A percentile compares a stretch with the other conserved stretches of the same genome.
phyloP scores from a whole-genome alignment of 257 asterid genomes.

The Rauvolfia tetraphylla region DNA sequence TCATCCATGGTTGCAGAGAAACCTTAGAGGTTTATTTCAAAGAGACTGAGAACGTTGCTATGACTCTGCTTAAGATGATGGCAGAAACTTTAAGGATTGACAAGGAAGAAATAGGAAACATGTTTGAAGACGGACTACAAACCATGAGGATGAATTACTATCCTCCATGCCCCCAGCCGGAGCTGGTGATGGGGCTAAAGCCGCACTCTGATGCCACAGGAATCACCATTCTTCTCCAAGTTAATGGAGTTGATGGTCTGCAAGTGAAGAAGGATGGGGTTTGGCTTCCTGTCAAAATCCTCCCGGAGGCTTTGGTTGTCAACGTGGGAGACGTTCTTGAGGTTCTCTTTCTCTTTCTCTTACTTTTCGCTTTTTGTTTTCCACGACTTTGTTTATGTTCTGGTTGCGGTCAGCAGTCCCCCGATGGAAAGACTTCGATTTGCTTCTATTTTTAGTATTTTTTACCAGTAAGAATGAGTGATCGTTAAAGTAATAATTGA shows the following conservation, averaged over 20 bases:
- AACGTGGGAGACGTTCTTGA: slow-evolving; percentile 63
- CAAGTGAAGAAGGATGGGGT: slow-evolving; percentile 56
- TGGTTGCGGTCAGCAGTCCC: background rate
- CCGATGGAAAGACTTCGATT: background rate
- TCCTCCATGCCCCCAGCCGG: slow-evolving; percentile 60
- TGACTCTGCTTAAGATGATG: slow-evolving; percentile 25
- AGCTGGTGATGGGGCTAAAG: slow-evolving; percentile 47
- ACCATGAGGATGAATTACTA: slow-evolving; percentile 55
- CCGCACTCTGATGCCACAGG: slow-evolving; percentile 63
- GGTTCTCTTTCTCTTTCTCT: slow-evolving; percentile 25
- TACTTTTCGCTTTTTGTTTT: background rate
- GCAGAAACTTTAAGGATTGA: slow-evolving; percentile 41
- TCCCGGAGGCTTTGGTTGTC: slow-evolving; percentile 52
- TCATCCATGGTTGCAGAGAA: slow-evolving; percentile 36
- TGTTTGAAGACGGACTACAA: slow-evolving; percentile 63
- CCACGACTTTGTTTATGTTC: background rate
- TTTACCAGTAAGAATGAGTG: no score
- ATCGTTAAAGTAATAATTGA: no score
- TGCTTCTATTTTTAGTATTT: no score
- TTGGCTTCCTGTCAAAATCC: slow-evolving; percentile 56
- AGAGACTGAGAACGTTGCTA: slow-evolving; percentile 39
- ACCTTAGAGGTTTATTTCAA: slow-evolving; percentile 42
- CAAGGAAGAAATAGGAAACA: slow-evolving; percentile 22
- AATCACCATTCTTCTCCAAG: slow-evolving; percentile 53
- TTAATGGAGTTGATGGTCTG: slow-evolving; percentile 64